Percentiles rank a stretch among this genome's conserved stretches.
phyloP scores from a whole-genome alignment of 352 stramenopile genomes.

The Globisporangium nagaii region DNA sequence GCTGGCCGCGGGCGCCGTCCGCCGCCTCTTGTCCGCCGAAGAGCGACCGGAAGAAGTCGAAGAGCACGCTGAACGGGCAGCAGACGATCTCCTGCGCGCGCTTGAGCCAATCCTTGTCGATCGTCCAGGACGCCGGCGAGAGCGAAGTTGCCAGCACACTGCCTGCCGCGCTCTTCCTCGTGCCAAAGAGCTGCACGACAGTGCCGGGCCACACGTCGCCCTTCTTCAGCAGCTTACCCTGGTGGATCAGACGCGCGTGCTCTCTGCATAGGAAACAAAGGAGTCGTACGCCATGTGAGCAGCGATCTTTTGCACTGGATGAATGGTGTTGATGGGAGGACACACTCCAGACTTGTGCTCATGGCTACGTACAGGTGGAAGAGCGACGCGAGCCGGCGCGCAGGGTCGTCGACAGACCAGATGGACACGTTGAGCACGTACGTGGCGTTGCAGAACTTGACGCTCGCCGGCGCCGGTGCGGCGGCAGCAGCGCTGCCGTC shows the following conservation, averaged over 20 bases:
- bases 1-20: constrained; percentile 19
- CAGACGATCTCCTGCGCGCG: constrained; percentile 47
- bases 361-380: constrained; percentile 76
- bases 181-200: constrained; percentile 81
- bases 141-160: constrained; percentile 4
- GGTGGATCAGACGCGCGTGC: constrained; percentile 68
- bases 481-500: not conserved
- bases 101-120: constrained; percentile 32
- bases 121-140: constrained; percentile 15
- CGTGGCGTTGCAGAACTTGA: constrained; percentile 79
- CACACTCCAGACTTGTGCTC: too few species aligned
- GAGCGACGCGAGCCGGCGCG: constrained; percentile 47
- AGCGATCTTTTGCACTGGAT: too few species aligned
- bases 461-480: constrained; percentile 34
- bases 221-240: constrained; percentile 78
- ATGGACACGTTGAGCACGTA: constrained; percentile 80
- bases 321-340: too few species aligned
- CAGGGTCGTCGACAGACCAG: constrained; percentile 69
- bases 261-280: constrained; percentile 25
- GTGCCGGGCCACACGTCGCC: constrained; percentile 77
- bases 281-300: too few species aligned
- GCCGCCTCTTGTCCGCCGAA: constrained; percentile 34
- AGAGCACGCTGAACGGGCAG: constrained; percentile 55
- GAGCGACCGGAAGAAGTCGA: constrained; percentile 67
- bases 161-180: constrained; percentile 24